Base-by-base conservation (phyloP, 1,284 basidiomycete species). In the Ustilago lituana region DNA sequence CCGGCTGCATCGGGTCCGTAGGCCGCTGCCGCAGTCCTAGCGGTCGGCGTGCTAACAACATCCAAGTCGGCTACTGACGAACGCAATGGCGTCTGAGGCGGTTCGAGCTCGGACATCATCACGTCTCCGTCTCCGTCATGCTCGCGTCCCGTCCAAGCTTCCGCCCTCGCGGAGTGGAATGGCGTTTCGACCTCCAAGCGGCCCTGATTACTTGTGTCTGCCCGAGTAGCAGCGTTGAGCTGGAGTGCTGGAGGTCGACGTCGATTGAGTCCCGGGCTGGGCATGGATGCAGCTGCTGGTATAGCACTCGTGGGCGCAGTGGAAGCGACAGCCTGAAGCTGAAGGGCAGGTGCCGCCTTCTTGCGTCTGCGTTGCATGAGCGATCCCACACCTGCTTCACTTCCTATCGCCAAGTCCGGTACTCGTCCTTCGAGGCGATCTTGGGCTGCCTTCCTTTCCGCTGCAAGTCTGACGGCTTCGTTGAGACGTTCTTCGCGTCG, bases 361-460 rank as follows among this genome's bases (percentile, higher is more conserved):
- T 63, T 69, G 22, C 67, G 39, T 27, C 67, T 49, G 10, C 67
- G 53, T 35, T 65, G 62, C 61, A 70, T 61, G 27, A 70, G 54
- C 33, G 67, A 70, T 14, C 61, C 51, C 2, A 38, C 39, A 26
- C 37, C 53, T 11, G 27, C 43, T 20, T 56, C 54, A 20, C 50
- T 38, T 2, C 44, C 66, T 6, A 20, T 19, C 12, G 38, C 35
- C 6, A n/a, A 20, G 12, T 52, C 50, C 11, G 58, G 40, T 35
- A 37, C 29, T 20, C 47, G 41, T 15, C 63, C 65, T 24, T 73
- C 65, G 22, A 65, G 60, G 17, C 57, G 49, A 40, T 73, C 64
- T n/a, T 61, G 55, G 9, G 61, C 62, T 17, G 65, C 70, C 32
- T 53, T 64, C 14, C 67, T 40, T 33, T 71, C 63, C 11, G 63